Evolutionary conservation across 257 asterid genomes (phyloP).

Genomic region (Paraleonurus japonicus): DNA sequence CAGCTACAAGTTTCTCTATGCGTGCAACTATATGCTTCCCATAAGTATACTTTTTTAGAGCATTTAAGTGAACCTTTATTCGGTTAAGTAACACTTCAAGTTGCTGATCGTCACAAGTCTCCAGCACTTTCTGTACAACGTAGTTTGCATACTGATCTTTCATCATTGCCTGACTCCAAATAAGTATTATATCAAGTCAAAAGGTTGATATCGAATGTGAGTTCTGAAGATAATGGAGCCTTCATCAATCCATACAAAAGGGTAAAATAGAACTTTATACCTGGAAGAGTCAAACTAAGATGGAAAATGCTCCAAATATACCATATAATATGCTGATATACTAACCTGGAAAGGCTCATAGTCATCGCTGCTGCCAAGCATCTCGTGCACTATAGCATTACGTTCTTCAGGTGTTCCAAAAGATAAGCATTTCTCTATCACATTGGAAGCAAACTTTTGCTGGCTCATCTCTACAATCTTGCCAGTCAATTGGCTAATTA

Average conservation of each 20-base stretch:
- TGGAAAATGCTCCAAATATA: background rate
- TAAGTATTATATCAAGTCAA: background rate
- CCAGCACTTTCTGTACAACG: slow-evolving; percentile 89
- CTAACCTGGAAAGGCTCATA: slow-evolving; percentile 88
- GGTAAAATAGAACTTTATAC: background rate
- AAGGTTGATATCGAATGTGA: background rate
- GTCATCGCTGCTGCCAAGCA: slow-evolving; percentile 76
- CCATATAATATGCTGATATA: background rate
- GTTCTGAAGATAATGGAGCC: background rate
- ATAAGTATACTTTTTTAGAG: slow-evolving; percentile 71
- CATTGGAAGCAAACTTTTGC: slow-evolving; percentile 90
- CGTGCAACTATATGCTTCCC: slow-evolving; percentile 92
- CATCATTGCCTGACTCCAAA: slow-evolving; percentile 62
- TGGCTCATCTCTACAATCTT: slow-evolving; percentile 84
- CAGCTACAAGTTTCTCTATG: slow-evolving; percentile 86
- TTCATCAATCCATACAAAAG: background rate
- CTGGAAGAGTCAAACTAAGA: no score
- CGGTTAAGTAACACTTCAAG: slow-evolving; percentile 66
- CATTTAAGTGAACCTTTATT: slow-evolving; percentile 74
- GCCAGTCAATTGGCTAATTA: slow-evolving; percentile 61
- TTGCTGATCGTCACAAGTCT: slow-evolving; percentile 77
- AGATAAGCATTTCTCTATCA: slow-evolving; percentile 78
- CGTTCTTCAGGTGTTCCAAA: slow-evolving; percentile 72
- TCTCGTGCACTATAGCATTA: slow-evolving; percentile 63
- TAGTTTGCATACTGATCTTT: slow-evolving; percentile 85